Evolutionary conservation across 2,329 filamentous ascomycete species (phyloP).

Genomic region (Truncatella angustata): DNA sequence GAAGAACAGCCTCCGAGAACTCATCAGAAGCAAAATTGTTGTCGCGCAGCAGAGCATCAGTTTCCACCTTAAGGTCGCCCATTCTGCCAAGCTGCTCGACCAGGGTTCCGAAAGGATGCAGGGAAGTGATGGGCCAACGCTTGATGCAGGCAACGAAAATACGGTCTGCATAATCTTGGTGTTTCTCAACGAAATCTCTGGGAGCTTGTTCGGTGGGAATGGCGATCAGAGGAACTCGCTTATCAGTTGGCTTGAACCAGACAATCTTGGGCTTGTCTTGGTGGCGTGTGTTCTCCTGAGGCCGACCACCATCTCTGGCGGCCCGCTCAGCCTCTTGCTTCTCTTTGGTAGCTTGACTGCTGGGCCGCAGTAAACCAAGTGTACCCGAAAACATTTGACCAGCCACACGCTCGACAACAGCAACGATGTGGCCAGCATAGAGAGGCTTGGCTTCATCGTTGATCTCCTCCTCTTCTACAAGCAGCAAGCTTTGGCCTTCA

Average conservation of each 20-base stretch:
- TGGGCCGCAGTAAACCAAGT: conserved; percentile 87
- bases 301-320: conserved; percentile 78
- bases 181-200: conserved; percentile 96
- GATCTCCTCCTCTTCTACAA: conserved; percentile 98
- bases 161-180: conserved; percentile 94
- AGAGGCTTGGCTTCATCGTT: conserved; percentile 97
- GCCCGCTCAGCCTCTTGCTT: conserved; percentile 97
- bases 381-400: conserved; percentile 99
- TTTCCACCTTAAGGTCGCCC: conserved; percentile 96
- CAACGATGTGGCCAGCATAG: conserved; percentile 95
- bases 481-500: conserved; percentile 91
- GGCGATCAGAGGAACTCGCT: conserved; percentile 95
- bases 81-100: conserved; percentile 96
- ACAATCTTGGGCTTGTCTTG: conserved; percentile 99
- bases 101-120: conserved; percentile 96
- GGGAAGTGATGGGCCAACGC: conserved; percentile 98
- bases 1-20: conserved; percentile 93
- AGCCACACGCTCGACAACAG: conserved; percentile 93
- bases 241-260: conserved; percentile 99
- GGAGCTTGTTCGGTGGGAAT: conserved; percentile 98
- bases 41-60: conserved; percentile 91
- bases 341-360: conserved; percentile 98
- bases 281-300: conserved; percentile 71
- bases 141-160: conserved; percentile 99
- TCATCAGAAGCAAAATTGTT: conserved; percentile 99